Conservation (phyloP, 2,329 filamentous ascomycete species). For the Septoria petroselini region DNA sequence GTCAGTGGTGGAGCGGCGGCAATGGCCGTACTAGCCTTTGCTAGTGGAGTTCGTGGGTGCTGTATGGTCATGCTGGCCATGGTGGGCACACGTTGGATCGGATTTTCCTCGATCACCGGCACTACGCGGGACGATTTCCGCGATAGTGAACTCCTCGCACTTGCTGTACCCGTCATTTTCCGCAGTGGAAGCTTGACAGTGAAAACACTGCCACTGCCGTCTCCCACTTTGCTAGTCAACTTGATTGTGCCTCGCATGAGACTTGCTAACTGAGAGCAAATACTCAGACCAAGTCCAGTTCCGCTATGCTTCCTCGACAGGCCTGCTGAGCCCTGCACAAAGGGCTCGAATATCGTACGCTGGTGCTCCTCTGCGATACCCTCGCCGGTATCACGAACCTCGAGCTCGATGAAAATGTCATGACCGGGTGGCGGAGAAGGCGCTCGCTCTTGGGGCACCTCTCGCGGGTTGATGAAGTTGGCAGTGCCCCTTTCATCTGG, state of each 20-base stretch:
- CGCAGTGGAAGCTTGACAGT: constrained; percentile 77
- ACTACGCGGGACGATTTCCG: background rate
- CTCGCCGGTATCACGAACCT: constrained; percentile 82
- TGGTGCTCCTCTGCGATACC: constrained; percentile 78
- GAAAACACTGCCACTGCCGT: constrained; percentile 78
- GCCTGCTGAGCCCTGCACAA: constrained; percentile 84
- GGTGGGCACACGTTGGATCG: background rate
- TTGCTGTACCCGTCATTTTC: constrained; percentile 44
- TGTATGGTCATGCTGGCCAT: constrained; percentile 9
- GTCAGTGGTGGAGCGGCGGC: background rate
- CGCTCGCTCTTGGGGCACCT: constrained; percentile 14
- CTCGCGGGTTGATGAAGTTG: constrained; percentile 23
- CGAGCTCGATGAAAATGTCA: constrained; percentile 74
- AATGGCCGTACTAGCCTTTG: background rate
- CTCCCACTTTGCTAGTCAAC: constrained; percentile 67
- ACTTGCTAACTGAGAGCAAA: constrained; percentile 79
- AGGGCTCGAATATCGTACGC: constrained; percentile 84
- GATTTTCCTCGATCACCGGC: background rate
- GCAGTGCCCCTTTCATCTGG: constrained; percentile 17
- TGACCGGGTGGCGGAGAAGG: constrained; percentile 55
- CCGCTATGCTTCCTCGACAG: constrained; percentile 90
- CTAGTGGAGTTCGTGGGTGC: background rate
- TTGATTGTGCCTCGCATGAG: constrained; percentile 78
- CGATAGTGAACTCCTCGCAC: constrained; percentile 1
- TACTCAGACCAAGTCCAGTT: constrained; percentile 82